Percentiles rank a stretch among this genome's conserved stretches.
Conservation (phyloP, 2,329 filamentous ascomycete genomes). For the Colletotrichum viniferum region DNA sequence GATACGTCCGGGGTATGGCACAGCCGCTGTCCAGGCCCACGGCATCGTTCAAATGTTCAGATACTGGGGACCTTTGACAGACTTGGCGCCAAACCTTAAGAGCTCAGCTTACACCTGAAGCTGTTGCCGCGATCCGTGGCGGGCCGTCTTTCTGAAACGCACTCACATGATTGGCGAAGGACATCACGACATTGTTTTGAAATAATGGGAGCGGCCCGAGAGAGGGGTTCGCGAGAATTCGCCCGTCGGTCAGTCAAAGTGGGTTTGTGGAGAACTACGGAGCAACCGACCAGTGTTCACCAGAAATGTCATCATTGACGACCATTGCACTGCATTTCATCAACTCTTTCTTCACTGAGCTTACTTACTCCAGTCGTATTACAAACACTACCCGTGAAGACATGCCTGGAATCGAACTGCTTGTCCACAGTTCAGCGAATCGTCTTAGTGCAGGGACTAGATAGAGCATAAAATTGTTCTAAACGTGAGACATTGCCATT, state of each 20-base stretch:
- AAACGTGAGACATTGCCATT: fast-evolving
- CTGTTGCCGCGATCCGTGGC: not conserved
- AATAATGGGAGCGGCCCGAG: not conserved
- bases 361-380: not conserved
- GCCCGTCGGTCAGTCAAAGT: not conserved
- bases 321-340: not conserved
- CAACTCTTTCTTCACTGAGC: not conserved
- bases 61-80: not conserved
- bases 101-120: not conserved
- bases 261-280: not conserved
- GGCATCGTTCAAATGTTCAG: not conserved
- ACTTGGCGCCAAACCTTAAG: not conserved
- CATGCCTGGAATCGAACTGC: not conserved
- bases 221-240: not conserved
- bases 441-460: not conserved
- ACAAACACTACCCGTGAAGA: not conserved
- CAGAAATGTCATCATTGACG: not conserved
- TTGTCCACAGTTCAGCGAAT: not conserved
- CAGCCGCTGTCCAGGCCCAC: not conserved
- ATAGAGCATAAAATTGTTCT: fast-evolving
- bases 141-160: not conserved
- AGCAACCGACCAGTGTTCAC: not conserved
- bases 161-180: not conserved
- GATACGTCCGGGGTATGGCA: not conserved
- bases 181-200: not conserved